phyloP scores from a whole-genome alignment of 2,329 filamentous ascomycete species.

The Alternaria metachromatica region DNA sequence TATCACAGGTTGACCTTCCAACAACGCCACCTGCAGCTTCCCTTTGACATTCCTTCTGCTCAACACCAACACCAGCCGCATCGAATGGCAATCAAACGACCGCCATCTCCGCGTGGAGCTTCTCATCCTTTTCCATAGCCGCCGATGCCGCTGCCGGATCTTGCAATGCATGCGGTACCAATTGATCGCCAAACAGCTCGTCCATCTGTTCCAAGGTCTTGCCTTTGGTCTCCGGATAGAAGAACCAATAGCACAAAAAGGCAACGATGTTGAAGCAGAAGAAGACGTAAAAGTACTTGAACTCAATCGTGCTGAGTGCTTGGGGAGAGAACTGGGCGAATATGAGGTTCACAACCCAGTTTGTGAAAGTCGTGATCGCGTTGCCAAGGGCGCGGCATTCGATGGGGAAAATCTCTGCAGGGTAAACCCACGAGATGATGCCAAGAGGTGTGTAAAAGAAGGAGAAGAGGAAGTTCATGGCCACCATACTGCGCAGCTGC shows the following conservation, averaged over 20 bases:
- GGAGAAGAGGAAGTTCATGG: slow-evolving; percentile 57
- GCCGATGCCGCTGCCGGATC: slow-evolving; percentile 40
- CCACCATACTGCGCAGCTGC: slow-evolving; percentile 54
- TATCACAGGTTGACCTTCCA: neutral
- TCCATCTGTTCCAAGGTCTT: slow-evolving; percentile 40
- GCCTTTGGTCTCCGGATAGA: slow-evolving; percentile 42
- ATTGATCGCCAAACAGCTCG: slow-evolving; percentile 41
- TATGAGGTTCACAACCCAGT: slow-evolving; percentile 56
- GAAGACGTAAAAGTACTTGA: slow-evolving; percentile 56
- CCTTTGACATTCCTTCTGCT: neutral
- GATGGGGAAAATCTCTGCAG: slow-evolving; percentile 56
- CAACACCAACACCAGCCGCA: neutral
- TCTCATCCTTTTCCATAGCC: slow-evolving; percentile 34
- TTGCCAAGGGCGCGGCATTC: slow-evolving; percentile 53
- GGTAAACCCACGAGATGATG: slow-evolving; percentile 58
- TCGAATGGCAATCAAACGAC: neutral
- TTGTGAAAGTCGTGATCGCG: slow-evolving; percentile 54
- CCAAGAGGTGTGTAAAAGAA: slow-evolving; percentile 55
- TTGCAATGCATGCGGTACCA: slow-evolving; percentile 46
- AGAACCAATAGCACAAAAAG: slow-evolving; percentile 34
- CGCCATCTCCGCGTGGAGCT: slow-evolving; percentile 9
- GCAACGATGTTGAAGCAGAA: slow-evolving; percentile 55
- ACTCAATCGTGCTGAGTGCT: slow-evolving; percentile 43
- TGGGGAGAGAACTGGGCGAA: slow-evolving; percentile 59
- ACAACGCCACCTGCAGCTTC: neutral